Conservation (phyloP, 2,329 filamentous ascomycete genomes). For the Ampelomyces quisqualis region DNA sequence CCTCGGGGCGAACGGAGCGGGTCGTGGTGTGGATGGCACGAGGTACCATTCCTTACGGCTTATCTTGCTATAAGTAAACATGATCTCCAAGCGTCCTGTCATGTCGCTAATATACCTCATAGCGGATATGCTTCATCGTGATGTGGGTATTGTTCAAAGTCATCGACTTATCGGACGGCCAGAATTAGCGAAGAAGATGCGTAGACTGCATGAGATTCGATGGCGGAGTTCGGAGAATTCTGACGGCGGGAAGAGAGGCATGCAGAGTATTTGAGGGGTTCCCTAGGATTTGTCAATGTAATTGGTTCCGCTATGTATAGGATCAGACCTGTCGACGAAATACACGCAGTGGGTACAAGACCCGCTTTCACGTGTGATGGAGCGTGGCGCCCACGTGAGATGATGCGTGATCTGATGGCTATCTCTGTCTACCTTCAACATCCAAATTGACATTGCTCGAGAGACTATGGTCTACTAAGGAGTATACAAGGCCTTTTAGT, state of each 20-base stretch:
- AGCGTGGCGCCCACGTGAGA: neutral
- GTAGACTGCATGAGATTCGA: conserved; percentile 33
- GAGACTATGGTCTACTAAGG: too few relatives aligned
- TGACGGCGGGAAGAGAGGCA: neutral
- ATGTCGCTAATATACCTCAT: neutral
- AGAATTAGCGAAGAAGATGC: conserved; percentile 31
- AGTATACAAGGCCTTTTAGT: too few relatives aligned
- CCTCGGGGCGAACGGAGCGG: conserved; percentile 38
- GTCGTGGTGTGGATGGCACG: conserved; percentile 44
- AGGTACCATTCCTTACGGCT: conserved; percentile 41
- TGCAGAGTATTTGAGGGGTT: conserved; percentile 9
- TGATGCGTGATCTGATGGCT: neutral
- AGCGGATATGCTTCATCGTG: conserved; percentile 36
- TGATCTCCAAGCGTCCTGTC: neutral
- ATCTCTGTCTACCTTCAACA: too few relatives aligned
- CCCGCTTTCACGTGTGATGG: neutral
- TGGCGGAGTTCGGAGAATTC: conserved; percentile 6
- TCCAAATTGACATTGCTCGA: too few relatives aligned
- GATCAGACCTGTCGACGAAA: too few relatives aligned
- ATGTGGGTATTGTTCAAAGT: conserved; percentile 37
- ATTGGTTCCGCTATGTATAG: too few relatives aligned
- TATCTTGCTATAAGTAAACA: conserved; percentile 44
- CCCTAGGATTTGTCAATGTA: too few relatives aligned
- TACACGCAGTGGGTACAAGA: too few relatives aligned
- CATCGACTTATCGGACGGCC: too few relatives aligned